A percentile compares a stretch with the other conserved stretches of the same genome.
Conservation (phyloP, 139 green algal species). For the Raphidocelis subcapitata region DNA sequence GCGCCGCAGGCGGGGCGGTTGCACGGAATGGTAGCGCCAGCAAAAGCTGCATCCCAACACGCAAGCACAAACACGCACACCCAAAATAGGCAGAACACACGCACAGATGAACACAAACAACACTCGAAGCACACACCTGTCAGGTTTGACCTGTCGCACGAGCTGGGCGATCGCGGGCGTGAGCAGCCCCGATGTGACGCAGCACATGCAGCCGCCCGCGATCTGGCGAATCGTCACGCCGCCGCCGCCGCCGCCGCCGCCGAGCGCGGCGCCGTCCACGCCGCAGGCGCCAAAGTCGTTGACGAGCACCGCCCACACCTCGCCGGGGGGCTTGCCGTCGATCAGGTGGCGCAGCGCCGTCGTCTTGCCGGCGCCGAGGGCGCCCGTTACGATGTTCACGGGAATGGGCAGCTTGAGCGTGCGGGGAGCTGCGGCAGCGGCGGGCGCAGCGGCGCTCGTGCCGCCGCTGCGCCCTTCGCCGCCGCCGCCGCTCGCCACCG, state of each 20-base stretch:
- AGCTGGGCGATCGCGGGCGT: slow-evolving; percentile 60
- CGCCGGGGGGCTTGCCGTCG: slow-evolving; percentile 20
- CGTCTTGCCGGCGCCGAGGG: slow-evolving; percentile 65
- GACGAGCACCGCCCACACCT: slow-evolving; percentile 65
- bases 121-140: slow-evolving; percentile 20
- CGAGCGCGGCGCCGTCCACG: slow-evolving; percentile 58
- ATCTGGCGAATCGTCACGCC: slow-evolving; percentile 52
- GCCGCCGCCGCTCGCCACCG: no score
- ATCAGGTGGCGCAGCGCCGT: slow-evolving; percentile 50
- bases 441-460: no score
- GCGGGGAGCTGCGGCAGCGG: background rate
- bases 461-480: no score
- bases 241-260: background rate
- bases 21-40: no score
- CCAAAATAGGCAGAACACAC: no score
- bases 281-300: slow-evolving; percentile 73
- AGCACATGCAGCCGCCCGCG: slow-evolving; percentile 75
- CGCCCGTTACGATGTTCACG: slow-evolving; percentile 56
- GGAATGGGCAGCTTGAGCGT: slow-evolving; percentile 36
- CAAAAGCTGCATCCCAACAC: no score
- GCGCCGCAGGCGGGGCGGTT: no score
- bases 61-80: no score
- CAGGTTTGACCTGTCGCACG: slow-evolving; percentile 56
- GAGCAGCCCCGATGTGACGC: slow-evolving; percentile 53
- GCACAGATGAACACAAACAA: no score